phyloP scores from a whole-genome alignment of 495 filamentous ascomycete genomes.

The Diplogelasinospora grovesii region DNA sequence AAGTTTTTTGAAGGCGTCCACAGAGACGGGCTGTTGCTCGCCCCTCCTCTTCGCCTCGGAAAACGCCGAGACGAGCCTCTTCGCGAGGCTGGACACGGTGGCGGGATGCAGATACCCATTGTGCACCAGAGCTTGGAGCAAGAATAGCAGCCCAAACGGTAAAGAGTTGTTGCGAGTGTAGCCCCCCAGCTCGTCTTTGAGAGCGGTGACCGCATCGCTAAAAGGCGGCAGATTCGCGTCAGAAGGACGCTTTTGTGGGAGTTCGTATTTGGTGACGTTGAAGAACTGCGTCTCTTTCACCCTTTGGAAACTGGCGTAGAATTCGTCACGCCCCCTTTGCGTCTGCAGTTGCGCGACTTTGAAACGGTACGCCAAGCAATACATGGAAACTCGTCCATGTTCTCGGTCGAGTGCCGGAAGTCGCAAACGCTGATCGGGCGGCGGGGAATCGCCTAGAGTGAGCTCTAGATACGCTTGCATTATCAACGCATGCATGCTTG shows the following conservation, averaged over 20 bases:
- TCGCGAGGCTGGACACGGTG: conserved; percentile 34
- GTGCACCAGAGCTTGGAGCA: conserved; percentile 46
- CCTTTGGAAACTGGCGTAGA: conserved; percentile 9
- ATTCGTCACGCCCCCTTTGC: neutral
- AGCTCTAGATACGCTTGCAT: too few species aligned
- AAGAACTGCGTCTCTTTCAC: conserved; percentile 22
- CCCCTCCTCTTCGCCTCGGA: conserved; percentile 9
- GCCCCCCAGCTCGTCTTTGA: conserved; percentile 13
- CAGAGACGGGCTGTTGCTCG: conserved; percentile 24
- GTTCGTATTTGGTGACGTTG: conserved; percentile 16
- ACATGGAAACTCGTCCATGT: conserved; percentile 6
- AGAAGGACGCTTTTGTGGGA: conserved; percentile 2
- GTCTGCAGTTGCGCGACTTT: conserved; percentile 1
- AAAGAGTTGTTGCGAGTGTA: conserved; percentile 8
- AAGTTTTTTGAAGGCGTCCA: conserved; percentile 43
- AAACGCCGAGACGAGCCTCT: conserved; percentile 3
- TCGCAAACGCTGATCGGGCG: neutral
- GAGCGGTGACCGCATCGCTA: conserved; percentile 4
- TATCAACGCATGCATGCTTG: too few species aligned
- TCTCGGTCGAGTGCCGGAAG: conserved; percentile 7
- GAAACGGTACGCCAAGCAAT: conserved; percentile 16
- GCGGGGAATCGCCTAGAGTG: too few species aligned
- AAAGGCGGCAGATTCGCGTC: conserved; percentile 3
- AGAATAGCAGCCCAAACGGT: conserved; percentile 36
- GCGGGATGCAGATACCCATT: conserved; percentile 46